Base-by-base conservation (phyloP, 2,329 filamentous ascomycete species). In the Cytospora paraplurivora region DNA sequence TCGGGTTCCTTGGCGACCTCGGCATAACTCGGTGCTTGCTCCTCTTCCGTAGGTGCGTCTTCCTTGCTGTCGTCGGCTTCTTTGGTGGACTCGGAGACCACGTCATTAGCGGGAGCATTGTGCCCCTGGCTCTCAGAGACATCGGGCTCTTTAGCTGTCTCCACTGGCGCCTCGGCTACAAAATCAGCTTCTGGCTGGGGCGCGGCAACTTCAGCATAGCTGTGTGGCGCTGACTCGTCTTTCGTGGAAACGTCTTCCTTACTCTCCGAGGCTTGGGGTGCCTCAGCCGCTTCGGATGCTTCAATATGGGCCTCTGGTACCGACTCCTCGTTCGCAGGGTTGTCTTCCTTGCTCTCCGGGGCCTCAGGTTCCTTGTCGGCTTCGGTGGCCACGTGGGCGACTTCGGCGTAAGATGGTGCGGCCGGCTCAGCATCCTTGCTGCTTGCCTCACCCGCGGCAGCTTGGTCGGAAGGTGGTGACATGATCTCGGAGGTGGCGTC, bases 401-500 rank as follows among this genome's bases (percentile, higher is more conserved):
- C 6, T 27, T 49, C 10, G 7, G n/a, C n/a, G n/a, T n/a, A n/a
- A n/a, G n/a, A n/a, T n/a, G n/a, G n/a, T n/a, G n/a, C n/a, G 15
- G 52, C 32, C 1, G 56, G 13, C 53, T 63, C 47, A 44, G 52
- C 35, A 41, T 51, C 37, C 27, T 64, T 58, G 7, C 34, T 61
- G 32, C 21, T 17, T 12, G 51, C 6, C 13, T 56, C 55, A 12
- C 52, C 59, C 7, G 38, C 50, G 27, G 60, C 38, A 19, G 59
- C 62, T n/a, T 49, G 59, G 49, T 64, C 65, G 8, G 62, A 19
- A 17, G 62, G 47, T 8, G 64, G 54, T 17, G 64, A 34, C n/a
- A 37, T 17, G n/a, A 52, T 47, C 44, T 59, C 51, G 27, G 64
- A 60, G 8, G 57, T 34, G 15, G 55, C 51, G 27, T 56, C 47